phyloP scores from a whole-genome alignment of 257 asterid genomes.

The Plantago elongata region DNA sequence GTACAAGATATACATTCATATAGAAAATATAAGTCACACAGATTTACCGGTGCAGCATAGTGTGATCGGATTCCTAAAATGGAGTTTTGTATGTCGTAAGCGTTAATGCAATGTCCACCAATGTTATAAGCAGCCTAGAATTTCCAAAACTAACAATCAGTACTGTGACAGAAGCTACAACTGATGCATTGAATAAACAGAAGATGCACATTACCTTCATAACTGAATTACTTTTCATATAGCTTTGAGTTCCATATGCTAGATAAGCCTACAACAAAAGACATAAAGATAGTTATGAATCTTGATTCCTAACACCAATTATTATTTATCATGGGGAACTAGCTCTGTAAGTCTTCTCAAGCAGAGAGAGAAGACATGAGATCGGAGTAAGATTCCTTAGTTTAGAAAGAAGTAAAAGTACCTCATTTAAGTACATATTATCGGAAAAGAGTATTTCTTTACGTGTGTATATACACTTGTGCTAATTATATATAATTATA shows the following conservation, averaged over 20 bases:
- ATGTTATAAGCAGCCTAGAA: constrained; percentile 76
- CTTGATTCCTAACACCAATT: too few relatives aligned
- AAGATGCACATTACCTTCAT: constrained; percentile 46
- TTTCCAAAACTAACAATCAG: constrained; percentile 15
- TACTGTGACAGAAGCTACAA: constrained; percentile 14
- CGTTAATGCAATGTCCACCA: constrained; percentile 78
- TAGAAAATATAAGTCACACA: constrained; percentile 15
- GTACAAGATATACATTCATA: constrained; percentile 9
- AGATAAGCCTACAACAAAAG: constrained; percentile 64
- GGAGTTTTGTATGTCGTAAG: constrained; percentile 67
- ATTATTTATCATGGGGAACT: too few relatives aligned
- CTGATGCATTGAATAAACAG: constrained; percentile 4
- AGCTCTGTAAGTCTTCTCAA: too few relatives aligned
- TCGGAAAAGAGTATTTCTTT: too few relatives aligned
- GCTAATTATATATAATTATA: too few relatives aligned
- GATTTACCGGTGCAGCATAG: constrained; percentile 70
- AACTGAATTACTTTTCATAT: constrained; percentile 53
- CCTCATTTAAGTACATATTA: too few relatives aligned
- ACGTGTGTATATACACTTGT: too few relatives aligned
- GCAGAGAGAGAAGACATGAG: too few relatives aligned
- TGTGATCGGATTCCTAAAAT: constrained; percentile 78
- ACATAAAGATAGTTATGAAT: not conserved
- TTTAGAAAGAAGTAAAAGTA: too few relatives aligned
- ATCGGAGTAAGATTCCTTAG: too few relatives aligned
- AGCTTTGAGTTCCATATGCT: constrained; percentile 80